Base-by-base conservation (phyloP, 306 rosid genomes). In the Sphenostylis stenocarpa region DNA sequence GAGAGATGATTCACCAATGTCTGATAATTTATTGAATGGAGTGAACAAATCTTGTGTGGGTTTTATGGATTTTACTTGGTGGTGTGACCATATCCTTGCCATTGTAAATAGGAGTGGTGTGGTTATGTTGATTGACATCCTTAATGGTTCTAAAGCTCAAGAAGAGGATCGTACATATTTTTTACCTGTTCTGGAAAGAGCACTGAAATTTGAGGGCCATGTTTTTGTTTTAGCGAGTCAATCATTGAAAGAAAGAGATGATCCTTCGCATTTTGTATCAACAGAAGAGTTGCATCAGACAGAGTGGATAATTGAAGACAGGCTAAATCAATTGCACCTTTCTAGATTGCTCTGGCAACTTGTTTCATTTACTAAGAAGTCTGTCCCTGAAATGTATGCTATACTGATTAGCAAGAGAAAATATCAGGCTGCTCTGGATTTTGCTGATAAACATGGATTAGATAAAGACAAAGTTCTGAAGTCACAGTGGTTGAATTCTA, bases 401-500 rank as follows among this genome's bases (percentile, higher is more conserved):
- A 58, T 88, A 68, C 75, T 95, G 75, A 84, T 90, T 73, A 82
- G 84, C 84, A 81, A 86, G 86, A 76, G 73, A 77, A 90, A 79
- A 71, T 92, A 88, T 83, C 83, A 85, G 65, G 90, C 86, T 68
- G 99, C 99, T 83, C 82, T 88, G 64, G 87, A 87, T 39, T 92
- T 95, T 85, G 97, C 99, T 36, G 87, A 85, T 83, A 77, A 73
- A 71, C 86, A 90, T 83, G 90, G 93, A 76, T 57, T 95, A 88
- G 90, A 90, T 85, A 89, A 87, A 74, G 97, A 95, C 84, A 90
- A 90, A 72, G 93, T 90, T 72, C 60, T 90, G 75, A 95, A 92
- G 89, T 92, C 99, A 10, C 97, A 95, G 87, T 95, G 97, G 99
- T 83, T 95, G 88, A 84, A 88, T 70, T 95, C 99, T 55, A 77